Evolutionary conservation across 495 filamentous ascomycete species (phyloP), one percentile per base, ranked within the genome.

Genomic region (Aspergillus diversus): DNA sequence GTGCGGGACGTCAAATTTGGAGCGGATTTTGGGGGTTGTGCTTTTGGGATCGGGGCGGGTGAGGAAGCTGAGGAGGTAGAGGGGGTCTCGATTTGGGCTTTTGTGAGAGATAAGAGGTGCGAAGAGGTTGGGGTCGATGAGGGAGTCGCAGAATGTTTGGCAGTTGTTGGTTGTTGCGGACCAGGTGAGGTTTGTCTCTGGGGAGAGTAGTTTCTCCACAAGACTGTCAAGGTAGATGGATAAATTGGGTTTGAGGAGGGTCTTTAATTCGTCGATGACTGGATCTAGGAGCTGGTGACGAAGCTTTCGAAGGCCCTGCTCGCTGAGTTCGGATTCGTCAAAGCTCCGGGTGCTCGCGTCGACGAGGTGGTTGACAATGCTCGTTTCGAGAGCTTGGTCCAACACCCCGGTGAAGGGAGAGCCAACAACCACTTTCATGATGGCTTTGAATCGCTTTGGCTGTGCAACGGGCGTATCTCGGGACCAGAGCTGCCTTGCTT

Each of bases 341-440:
- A 65, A 39, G 32, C n/a, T n/a, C 39, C 33, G 32, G 33, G 61
- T 42, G 46, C 68, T 65, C 4, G 51, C 65, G 5, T 42, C 65
- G 49, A 61, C 56, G 31, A 73, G 42, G 9, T 55, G 60, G 7
- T 71, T n/a, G 15, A 78, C 59, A 32, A 80, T 75, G n/a, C 16
- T 50, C 9, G 47, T 27, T 9, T 61, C 58, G 11, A 65, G 13
- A 50, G 75, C 72, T 21, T 57, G 35, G 13, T 15, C 47, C 5
- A 72, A 57, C 21, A 73, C 52, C 0, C 73, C 73, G 27, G 66
- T 63, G 60, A 78, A 80, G 1, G 71, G 62, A 3, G 52, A 63
- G 2, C 76, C 76, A 16, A 73, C 70, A 11, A 80, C 69, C 60
- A 77, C 76, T 62, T 79, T 80, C 70, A 77, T 73, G 32, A 77